Base-by-base conservation (phyloP, 1,139 yeast species). In the Suhomyces coccinellae region DNA sequence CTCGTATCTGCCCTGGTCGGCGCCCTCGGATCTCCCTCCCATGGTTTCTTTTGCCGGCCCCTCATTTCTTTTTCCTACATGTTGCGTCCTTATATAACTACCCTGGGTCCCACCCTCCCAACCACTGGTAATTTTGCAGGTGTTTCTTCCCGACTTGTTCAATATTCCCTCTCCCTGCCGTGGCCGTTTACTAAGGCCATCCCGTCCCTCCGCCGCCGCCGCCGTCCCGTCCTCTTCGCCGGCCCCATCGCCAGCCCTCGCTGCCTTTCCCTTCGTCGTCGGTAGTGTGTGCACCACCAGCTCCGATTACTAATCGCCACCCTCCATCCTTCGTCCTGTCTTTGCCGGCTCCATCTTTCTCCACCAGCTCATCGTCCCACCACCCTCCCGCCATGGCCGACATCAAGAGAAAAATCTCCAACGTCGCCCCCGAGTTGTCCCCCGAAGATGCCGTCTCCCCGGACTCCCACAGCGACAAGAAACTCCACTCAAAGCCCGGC, bases 401-500 rank as follows among this genome's bases (percentile, higher is more conserved):
- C 34, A 53, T 63, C 36, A 71, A 71, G 52, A 66, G 76, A 58
- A 61, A 59, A 41, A 61, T 58, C 40, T 63, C 71, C 3, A 68
- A 67, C 41, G 59, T 65, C 9, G 50, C 36, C 15, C 44, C 34
- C 10, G 52, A 49, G 27, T 41, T 33, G 44, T 44, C 46, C 13
- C 36, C 39, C 8, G 44, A 57, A 2, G 42, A 38, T 8, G 44
- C 58, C 7, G 51, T 50, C 12, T 53, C 61, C 15, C 52, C 56
- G 3, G 52, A 56, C 14, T 56, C 55, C 37, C 69, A 67, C 45
- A 73, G 66, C 44, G 69, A 63, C 48, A 73, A 72, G 55, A 73
- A 69, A 52, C 52, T 59, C 13, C 75, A 71, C 44, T 63, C 71
- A 43, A 72, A 71, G 52, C 75, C 77, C 1, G 79, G 79, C 11